Percentiles rank a stretch among this genome's conserved stretches.
Conservation (phyloP, 2,329 filamentous ascomycete genomes). For the Orbilia brochopaga region DNA sequence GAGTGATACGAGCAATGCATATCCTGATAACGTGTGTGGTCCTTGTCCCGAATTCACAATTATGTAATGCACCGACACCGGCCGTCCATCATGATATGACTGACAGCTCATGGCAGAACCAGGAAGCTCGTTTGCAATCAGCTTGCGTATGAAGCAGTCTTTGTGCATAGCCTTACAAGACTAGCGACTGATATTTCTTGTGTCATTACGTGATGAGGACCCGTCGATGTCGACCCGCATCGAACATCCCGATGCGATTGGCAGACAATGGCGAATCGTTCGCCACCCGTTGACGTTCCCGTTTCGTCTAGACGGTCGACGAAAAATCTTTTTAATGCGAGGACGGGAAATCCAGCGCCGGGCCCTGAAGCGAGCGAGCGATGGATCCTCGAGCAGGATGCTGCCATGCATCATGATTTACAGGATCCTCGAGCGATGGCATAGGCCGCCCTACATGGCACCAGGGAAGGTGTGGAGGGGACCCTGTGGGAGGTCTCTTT, state of each 20-base stretch:
- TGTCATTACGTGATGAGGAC: background rate
- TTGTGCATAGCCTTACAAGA: too few species aligned
- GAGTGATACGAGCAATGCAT: too few species aligned
- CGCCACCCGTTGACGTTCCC: conserved; percentile 4
- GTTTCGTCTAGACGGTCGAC: conserved; percentile 4
- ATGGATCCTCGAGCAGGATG: conserved; percentile 32
- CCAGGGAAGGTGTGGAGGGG: conserved; percentile 14
- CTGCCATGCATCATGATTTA: conserved; percentile 41
- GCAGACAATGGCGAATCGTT: conserved; percentile 3
- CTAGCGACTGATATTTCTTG: too few species aligned
- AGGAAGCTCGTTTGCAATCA: too few species aligned
- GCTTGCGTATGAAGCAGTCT: too few species aligned
- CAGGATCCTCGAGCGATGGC: conserved; percentile 35
- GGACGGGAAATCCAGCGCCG: conserved; percentile 6
- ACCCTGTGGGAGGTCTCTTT: conserved; percentile 36
- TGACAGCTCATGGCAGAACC: too few species aligned
- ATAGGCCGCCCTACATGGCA: background rate
- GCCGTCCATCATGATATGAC: too few species aligned
- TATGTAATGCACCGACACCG: too few species aligned
- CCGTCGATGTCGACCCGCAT: background rate
- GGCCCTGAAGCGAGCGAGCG: conserved; percentile 3
- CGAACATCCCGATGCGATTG: conserved; percentile 1
- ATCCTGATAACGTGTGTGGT: too few species aligned
- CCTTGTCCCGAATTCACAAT: too few species aligned
- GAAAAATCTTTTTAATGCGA: background rate